Evolutionary conservation across 148 eudicot genomes (phyloP).

Genomic region (Fagopyrum homotropicum): DNA sequence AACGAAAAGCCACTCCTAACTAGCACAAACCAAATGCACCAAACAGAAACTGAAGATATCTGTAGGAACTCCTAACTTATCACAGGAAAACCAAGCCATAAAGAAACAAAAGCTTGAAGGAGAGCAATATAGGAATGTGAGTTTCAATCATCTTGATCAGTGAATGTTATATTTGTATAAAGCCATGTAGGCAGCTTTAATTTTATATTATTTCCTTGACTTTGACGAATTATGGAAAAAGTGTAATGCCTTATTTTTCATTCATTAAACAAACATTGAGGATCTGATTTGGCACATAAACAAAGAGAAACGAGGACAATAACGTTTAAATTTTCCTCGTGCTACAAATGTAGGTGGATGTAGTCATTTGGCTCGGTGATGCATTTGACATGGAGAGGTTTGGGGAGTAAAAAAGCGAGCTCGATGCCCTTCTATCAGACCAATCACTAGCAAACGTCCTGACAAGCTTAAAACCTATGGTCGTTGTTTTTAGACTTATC

Average conservation of each 20-base stretch:
- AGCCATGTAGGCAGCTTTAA: background rate
- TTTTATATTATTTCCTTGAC: background rate
- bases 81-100: constrained; percentile 84
- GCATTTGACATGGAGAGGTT: constrained; percentile 82
- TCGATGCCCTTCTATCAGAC: constrained; percentile 75
- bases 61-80: constrained; percentile 57
- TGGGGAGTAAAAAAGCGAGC: constrained; percentile 70
- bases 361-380: constrained; percentile 73
- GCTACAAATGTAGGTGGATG: constrained; percentile 53
- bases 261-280: background rate
- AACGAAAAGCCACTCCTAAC: constrained; percentile 32
- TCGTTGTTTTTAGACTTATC: no score
- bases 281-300: background rate
- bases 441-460: constrained; percentile 55
- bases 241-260: no score
- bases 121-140: constrained; percentile 68
- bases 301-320: background rate
- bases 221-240: no score
- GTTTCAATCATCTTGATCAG: constrained; percentile 14
- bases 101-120: constrained; percentile 87
- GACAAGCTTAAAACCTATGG: no score
- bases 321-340: background rate
- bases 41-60: constrained; percentile 43
- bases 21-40: constrained; percentile 45
- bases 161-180: background rate